A percentile compares a stretch with the other conserved stretches of the same genome.
These are phyloP conservation scores for Wolfiporia cocos DNA, from an alignment of 1,284 basidiomycete species.

Conservation along the genomic window DNA sequence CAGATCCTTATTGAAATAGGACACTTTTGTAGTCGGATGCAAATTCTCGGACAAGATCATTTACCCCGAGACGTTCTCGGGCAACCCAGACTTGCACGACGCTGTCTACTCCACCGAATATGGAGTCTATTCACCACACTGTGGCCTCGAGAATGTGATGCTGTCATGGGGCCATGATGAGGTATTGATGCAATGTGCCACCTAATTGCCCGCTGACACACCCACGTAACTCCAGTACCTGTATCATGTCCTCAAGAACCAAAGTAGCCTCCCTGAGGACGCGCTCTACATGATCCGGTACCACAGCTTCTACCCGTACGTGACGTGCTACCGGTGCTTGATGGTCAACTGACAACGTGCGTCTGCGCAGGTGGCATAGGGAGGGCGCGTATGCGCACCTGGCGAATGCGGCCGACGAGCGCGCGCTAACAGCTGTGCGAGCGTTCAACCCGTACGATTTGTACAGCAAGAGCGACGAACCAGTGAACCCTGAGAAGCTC, in stretches of 20 bases:
- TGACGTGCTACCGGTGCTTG: not conserved
- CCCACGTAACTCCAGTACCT: slow-evolving; percentile 46
- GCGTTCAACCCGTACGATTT: slow-evolving; percentile 90
- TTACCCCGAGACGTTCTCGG: slow-evolving; percentile 79
- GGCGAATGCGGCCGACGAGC: slow-evolving; percentile 60
- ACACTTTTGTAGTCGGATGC: slow-evolving; percentile 87
- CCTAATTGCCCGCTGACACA: not conserved
- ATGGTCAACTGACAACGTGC: not conserved
- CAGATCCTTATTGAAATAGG: too few species aligned
- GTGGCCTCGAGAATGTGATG: slow-evolving; percentile 89
- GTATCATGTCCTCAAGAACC: slow-evolving; percentile 72
- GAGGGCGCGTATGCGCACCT: slow-evolving; percentile 80
- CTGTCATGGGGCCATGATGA: slow-evolving; percentile 90
- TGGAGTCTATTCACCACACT: slow-evolving; percentile 81
- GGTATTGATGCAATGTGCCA: slow-evolving; percentile 33
- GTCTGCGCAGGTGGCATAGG: slow-evolving; percentile 64
- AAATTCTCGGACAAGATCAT: slow-evolving; percentile 80
- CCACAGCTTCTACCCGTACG: slow-evolving; percentile 86
- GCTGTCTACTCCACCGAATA: slow-evolving; percentile 72
- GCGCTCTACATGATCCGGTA: slow-evolving; percentile 90
- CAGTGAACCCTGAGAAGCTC: slow-evolving; percentile 56
- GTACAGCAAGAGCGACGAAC: slow-evolving; percentile 82
- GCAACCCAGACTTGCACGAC: slow-evolving; percentile 74
- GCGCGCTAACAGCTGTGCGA: slow-evolving; percentile 59
- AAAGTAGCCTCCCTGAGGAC: slow-evolving; percentile 76